phyloP scores from a whole-genome alignment of 257 asterid genomes.

The Echites panduratus region DNA sequence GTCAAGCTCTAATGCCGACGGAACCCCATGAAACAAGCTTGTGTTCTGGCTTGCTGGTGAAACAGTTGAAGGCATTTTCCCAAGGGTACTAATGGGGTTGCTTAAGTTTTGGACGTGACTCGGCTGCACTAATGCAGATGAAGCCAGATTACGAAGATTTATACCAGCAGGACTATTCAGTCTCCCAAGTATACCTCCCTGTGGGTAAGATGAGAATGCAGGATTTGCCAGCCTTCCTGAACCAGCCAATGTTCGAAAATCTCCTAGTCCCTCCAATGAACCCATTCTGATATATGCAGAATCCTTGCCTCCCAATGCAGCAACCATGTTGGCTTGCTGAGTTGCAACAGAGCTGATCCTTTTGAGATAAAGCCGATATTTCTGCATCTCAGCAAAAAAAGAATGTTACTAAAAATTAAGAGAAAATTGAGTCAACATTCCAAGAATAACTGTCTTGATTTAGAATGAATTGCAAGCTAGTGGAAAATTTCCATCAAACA shows the following conservation, averaged over 20 bases:
- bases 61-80: constrained; percentile 44
- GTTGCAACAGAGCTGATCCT: constrained; percentile 58
- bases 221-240: constrained; percentile 52
- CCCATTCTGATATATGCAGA: constrained; percentile 58
- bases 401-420: neutral
- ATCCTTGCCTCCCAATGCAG: constrained; percentile 69
- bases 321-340: constrained; percentile 76
- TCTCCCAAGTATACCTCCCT: constrained; percentile 63
- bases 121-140: constrained; percentile 44
- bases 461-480: neutral
- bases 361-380: constrained; percentile 76
- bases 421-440: neutral
- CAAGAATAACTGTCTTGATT: neutral
- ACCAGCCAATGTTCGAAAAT: constrained; percentile 44
- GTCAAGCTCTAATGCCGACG: constrained; percentile 52
- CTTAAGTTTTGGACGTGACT: constrained; percentile 46
- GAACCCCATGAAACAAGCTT: constrained; percentile 50
- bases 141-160: constrained; percentile 39
- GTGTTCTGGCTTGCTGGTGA: constrained; percentile 35
- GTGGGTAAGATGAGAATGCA: constrained; percentile 42
- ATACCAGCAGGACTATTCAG: constrained; percentile 55
- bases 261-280: constrained; percentile 61
- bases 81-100: constrained; percentile 34
- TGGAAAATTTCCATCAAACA: neutral
- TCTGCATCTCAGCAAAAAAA: constrained; percentile 40